Evolutionary conservation across 129 eudicot species (phyloP).

Genomic region (Artemisia annua): DNA sequence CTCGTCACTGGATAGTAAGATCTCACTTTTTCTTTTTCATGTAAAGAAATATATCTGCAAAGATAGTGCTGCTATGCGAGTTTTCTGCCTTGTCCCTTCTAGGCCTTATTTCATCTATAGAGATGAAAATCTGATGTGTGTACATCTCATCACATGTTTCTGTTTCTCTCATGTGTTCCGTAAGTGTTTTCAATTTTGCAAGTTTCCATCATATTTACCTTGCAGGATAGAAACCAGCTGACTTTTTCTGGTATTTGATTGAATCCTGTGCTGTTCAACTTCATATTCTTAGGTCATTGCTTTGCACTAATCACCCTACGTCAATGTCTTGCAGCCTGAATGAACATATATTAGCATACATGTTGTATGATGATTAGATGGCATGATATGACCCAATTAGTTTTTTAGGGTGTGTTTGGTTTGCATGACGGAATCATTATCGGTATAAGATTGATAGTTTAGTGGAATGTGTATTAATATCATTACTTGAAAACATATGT

Average conservation of each 20-base stretch:
- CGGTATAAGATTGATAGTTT: no score
- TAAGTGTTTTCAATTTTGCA: not conserved
- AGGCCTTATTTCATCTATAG: not conserved
- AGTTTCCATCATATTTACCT: not conserved
- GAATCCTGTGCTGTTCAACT: no score
- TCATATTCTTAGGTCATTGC: not conserved
- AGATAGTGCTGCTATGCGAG: not conserved
- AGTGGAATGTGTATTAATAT: no score
- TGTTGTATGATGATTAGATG: not conserved
- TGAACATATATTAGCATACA: not conserved
- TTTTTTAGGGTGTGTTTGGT: no score
- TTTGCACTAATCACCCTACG: not conserved
- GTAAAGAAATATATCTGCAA: not conserved
- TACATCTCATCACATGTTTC: not conserved
- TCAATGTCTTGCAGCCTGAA: not conserved
- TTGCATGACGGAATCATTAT: no score
- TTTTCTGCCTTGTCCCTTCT: not conserved
- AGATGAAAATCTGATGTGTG: constrained; percentile 8
- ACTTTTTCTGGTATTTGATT: constrained; percentile 12
- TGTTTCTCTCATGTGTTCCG: not conserved
- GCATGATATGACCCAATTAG: not conserved
- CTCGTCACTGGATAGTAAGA: constrained; percentile 96
- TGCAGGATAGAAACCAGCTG: not conserved
- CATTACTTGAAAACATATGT: no score
- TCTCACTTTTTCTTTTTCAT: not conserved